Conservation (phyloP, 176 grass and related monocot species). For the Cocos nucifera region DNA sequence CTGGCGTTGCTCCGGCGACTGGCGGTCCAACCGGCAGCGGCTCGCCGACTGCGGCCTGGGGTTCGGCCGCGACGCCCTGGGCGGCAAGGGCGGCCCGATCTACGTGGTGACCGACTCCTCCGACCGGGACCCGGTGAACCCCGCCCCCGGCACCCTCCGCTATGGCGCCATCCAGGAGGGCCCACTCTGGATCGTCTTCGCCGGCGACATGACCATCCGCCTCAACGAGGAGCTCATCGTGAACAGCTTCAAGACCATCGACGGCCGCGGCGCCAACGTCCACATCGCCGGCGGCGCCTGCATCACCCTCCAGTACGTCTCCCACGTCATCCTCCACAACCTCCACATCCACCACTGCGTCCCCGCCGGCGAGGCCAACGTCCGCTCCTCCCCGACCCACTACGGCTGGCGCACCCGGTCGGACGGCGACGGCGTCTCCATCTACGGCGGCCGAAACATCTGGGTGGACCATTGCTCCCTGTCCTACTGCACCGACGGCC, state of each 20-base stretch:
- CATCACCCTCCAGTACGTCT: slow-evolving; percentile 4
- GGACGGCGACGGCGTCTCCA: slow-evolving; percentile 3
- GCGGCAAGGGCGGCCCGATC: neutral
- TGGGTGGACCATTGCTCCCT: slow-evolving; percentile 5
- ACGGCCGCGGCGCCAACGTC: neutral
- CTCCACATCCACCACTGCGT: slow-evolving; percentile 4
- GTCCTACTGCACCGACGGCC: neutral
- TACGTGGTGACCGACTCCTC: slow-evolving; percentile 2
- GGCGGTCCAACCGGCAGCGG: neutral
- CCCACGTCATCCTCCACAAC: neutral
- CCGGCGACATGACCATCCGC: neutral
- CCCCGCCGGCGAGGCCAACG: neutral
- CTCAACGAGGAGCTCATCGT: slow-evolving; percentile 4
- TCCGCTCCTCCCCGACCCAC: neutral
- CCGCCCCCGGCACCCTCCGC: neutral
- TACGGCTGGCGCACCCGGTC: slow-evolving; percentile 2
- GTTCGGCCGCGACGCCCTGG: slow-evolving; percentile 1
- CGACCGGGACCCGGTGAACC: slow-evolving; percentile 4
- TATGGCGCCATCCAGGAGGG: slow-evolving; percentile 1
- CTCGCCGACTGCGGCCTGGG: neutral
- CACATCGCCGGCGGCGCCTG: slow-evolving; percentile 6
- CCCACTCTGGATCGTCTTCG: slow-evolving; percentile 6
- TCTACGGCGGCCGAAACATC: neutral
- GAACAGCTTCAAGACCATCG: slow-evolving; percentile 4
- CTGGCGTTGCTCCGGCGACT: neutral